Base-by-base conservation (phyloP, 225 moss, liverwort and hornwort species). In the Pseudisothecium myosuroides region DNA sequence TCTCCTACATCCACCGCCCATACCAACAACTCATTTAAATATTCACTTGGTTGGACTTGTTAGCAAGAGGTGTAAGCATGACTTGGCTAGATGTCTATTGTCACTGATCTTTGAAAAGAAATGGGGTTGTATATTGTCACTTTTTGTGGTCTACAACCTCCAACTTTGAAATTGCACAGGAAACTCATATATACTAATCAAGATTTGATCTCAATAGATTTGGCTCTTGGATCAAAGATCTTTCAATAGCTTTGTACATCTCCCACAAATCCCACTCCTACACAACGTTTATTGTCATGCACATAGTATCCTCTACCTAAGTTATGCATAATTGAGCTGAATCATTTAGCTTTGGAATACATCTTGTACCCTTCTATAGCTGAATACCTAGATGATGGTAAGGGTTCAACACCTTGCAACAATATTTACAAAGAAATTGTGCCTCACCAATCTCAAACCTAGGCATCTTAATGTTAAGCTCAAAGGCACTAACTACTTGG, bases 1-100 rank as follows among this genome's bases (percentile, higher is more conserved):
- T n/a, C n/a, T n/a, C 24, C 54, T 54, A 77, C 17, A 55, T 24
- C 14, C 21, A 54, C 2, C 0, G 0, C 0, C 26, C 11, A 37
- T 37, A 77, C 14, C 27, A n/a, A 55, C 77, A 55, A 76, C 14
- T 78, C 56, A 78, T n/a, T 11, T 26, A 17, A n/a, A 56, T 78
- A 37, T 55, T 78, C 9, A 77, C 14, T 77, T 77, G 37, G 54
- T 77, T 77, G 52, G 34, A n/a, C 17, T 26, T 78, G 56, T 6
- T 1, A 78, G 2, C 16, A 37, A 78, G 16, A 37, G 10, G 22
- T 54, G 14, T 36, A 23, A 54, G 23, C 24, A 77, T 55, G 24
- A 37, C 24, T 76, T 52, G 23, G 14, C 22, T 20, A 19, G 12
- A 31, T 74, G 18, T 50, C 34, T 76, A 19, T 21, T 34, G 21